phyloP scores from a whole-genome alignment of 345 rosid species.

The Geranium brycei region DNA sequence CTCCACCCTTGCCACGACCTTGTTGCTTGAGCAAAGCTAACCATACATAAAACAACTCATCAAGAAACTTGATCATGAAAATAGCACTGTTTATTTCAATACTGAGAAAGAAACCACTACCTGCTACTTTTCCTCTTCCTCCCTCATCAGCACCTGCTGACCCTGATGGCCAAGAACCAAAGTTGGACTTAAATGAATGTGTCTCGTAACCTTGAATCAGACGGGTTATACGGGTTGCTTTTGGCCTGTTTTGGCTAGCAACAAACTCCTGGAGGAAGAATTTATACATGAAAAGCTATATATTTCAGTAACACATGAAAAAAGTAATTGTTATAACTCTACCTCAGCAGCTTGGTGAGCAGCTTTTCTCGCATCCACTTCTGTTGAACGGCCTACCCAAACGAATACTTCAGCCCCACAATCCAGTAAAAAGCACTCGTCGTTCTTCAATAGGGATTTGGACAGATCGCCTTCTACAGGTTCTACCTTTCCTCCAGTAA shows the following conservation, averaged over 20 bases:
- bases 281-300: slow-evolving; percentile 15
- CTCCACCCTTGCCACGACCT: slow-evolving; percentile 73
- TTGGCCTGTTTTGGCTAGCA: slow-evolving; percentile 72
- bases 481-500: slow-evolving; percentile 45
- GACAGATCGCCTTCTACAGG: slow-evolving; percentile 59
- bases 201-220: slow-evolving; percentile 94
- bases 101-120: slow-evolving; percentile 23
- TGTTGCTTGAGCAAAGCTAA: slow-evolving; percentile 91
- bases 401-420: slow-evolving; percentile 80
- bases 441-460: slow-evolving; percentile 69
- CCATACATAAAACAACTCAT: slow-evolving; percentile 12
- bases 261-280: slow-evolving; percentile 54
- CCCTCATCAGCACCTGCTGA: slow-evolving; percentile 70
- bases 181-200: slow-evolving; percentile 74
- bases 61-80: slow-evolving; percentile 11
- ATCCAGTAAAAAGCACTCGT: slow-evolving; percentile 66
- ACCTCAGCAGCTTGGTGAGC: slow-evolving; percentile 89
- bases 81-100: slow-evolving; percentile 1
- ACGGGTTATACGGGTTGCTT: slow-evolving; percentile 59
- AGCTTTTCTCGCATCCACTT: slow-evolving; percentile 88
- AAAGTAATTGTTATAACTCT: slow-evolving; percentile 11
- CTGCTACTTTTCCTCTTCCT: slow-evolving; percentile 99
- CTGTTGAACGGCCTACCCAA: slow-evolving; percentile 98
- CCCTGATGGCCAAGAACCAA: slow-evolving; percentile 94
- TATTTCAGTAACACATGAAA: slow-evolving; percentile 7